Evolutionary conservation across 2,329 filamentous ascomycete species (phyloP).

Genomic region (Fusarium nodosum): DNA sequence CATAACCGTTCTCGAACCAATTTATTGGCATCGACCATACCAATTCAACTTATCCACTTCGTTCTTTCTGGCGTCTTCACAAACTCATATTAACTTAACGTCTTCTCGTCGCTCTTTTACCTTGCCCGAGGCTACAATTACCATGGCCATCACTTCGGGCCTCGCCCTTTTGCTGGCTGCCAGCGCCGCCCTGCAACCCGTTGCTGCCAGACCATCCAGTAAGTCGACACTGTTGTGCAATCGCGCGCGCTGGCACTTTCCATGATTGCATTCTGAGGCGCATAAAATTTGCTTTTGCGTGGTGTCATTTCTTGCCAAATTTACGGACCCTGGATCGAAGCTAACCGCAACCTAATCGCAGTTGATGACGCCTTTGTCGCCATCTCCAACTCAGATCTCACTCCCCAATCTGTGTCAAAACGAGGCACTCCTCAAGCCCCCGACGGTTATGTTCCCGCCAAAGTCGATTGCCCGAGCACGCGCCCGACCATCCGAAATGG

Average conservation of each 20-base stretch:
- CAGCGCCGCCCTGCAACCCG: slow-evolving; percentile 38
- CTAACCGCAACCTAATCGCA: slow-evolving; percentile 38
- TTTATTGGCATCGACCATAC: slow-evolving; percentile 18
- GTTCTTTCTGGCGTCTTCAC: slow-evolving; percentile 10
- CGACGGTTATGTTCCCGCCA: slow-evolving; percentile 76
- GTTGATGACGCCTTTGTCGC: slow-evolving; percentile 34
- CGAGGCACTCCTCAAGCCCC: slow-evolving; percentile 54
- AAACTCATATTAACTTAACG: slow-evolving; percentile 9
- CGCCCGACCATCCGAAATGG: slow-evolving; percentile 78
- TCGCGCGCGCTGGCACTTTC: neutral
- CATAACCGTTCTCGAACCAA: slow-evolving; percentile 8
- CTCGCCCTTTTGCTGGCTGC: slow-evolving; percentile 49
- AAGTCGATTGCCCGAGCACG: slow-evolving; percentile 76
- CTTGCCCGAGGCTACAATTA: slow-evolving; percentile 13
- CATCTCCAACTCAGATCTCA: slow-evolving; percentile 38
- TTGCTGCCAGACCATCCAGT: slow-evolving; percentile 41
- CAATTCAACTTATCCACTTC: slow-evolving; percentile 10
- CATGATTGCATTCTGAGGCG: neutral
- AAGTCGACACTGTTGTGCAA: slow-evolving; percentile 18
- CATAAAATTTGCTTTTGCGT: slow-evolving; percentile 10
- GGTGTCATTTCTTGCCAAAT: slow-evolving; percentile 1
- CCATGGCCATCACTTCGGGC: slow-evolving; percentile 45
- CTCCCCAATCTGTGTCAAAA: slow-evolving; percentile 33
- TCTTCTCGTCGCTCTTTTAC: slow-evolving; percentile 6
- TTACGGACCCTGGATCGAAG: neutral